Percentiles rank a stretch among this genome's conserved stretches.
Evolutionary conservation across 257 asterid genomes (phyloP).

Genomic region (Cynanchum wilfordii): DNA sequence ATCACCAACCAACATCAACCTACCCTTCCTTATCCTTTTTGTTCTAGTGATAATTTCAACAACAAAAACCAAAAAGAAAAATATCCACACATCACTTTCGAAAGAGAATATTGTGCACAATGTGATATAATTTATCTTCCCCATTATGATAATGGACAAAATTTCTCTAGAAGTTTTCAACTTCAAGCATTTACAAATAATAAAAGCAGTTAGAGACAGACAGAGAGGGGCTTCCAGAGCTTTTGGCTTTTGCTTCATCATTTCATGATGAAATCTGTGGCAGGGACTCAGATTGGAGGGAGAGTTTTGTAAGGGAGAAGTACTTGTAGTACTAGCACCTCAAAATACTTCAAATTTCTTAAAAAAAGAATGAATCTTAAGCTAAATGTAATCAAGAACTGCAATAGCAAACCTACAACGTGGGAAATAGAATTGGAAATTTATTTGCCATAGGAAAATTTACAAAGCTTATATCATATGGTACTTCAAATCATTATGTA

Average conservation of each 20-base stretch:
- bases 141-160: not conserved
- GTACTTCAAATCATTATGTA: not conserved
- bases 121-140: not conserved
- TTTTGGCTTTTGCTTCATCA: not conserved
- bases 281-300: too few relatives aligned
- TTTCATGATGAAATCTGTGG: too few relatives aligned
- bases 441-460: not conserved
- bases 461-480: not conserved
- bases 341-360: too few relatives aligned
- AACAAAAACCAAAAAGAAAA: not conserved
- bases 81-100: conserved; percentile 1
- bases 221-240: not conserved
- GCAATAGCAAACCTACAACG: not conserved
- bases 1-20: not conserved
- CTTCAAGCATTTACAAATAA: not conserved
- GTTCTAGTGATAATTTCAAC: not conserved
- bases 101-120: not conserved
- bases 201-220: not conserved
- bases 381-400: not conserved
- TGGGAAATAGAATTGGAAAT: not conserved
- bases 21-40: not conserved
- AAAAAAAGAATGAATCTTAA: not conserved
- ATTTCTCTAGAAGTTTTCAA: not conserved
- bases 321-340: too few relatives aligned
- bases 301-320: not conserved